Percentiles rank a stretch among this genome's conserved stretches.
Evolutionary conservation across 495 filamentous ascomycete species (phyloP).

Genomic region (Corynascus novoguineensis): DNA sequence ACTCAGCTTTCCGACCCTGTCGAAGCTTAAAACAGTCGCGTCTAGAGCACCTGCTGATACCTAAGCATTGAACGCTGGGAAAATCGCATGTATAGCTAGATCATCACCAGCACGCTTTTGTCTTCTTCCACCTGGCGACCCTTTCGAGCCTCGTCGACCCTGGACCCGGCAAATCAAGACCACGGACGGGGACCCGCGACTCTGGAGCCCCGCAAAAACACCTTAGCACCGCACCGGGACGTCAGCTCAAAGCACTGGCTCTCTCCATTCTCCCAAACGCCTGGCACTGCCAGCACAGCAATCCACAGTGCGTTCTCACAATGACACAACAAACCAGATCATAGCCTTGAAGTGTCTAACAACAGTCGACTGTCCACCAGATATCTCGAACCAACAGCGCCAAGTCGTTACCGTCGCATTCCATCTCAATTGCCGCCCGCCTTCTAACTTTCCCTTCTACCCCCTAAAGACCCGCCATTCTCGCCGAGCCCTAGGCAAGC

Average conservation of each 20-base stretch:
- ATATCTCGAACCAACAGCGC: background rate
- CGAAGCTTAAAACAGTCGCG: background rate
- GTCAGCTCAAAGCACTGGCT: constrained; percentile 15
- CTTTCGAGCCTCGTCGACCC: background rate
- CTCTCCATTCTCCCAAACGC: constrained; percentile 18
- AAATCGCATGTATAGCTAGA: background rate
- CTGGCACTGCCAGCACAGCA: constrained; percentile 13
- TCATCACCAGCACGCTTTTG: no score
- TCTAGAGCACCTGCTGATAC: background rate
- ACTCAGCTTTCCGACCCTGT: background rate
- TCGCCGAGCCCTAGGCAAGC: constrained; percentile 9
- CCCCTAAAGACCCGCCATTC: constrained; percentile 5
- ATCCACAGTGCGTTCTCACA: background rate
- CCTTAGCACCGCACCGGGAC: constrained; percentile 10
- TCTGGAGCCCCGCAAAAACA: constrained; percentile 20
- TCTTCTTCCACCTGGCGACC: background rate
- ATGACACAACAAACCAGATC: background rate
- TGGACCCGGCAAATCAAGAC: background rate
- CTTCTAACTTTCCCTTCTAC: no score
- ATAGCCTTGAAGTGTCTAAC: background rate
- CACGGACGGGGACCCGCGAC: background rate
- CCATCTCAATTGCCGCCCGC: constrained; percentile 9
- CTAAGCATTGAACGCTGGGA: background rate
- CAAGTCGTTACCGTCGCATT: background rate
- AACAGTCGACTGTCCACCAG: background rate